These are phyloP conservation scores for Hypoxylon sp. DNA, from an alignment of 2,329 filamentous ascomycete species.

Conservation along the genomic window DNA sequence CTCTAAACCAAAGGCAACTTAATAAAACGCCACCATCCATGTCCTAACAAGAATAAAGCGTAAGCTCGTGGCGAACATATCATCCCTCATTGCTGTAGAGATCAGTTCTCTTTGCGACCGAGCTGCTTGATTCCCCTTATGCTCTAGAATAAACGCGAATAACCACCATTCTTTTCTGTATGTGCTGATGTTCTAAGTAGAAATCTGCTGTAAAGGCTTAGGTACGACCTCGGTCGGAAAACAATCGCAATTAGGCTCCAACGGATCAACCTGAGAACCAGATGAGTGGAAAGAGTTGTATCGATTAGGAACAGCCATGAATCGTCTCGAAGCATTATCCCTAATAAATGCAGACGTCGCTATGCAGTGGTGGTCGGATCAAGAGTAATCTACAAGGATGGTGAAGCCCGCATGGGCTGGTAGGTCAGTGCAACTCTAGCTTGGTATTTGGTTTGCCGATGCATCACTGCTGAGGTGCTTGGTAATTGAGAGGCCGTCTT, in stretches of 20 bases:
- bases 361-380: slow-evolving; percentile 53
- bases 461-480: slow-evolving; percentile 74
- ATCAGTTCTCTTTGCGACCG: slow-evolving; percentile 7
- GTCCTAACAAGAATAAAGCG: slow-evolving; percentile 29
- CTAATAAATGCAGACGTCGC: slow-evolving; percentile 54
- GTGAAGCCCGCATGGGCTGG: slow-evolving; percentile 22
- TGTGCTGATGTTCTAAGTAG: slow-evolving; percentile 30
- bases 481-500: slow-evolving; percentile 88
- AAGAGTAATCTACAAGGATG: slow-evolving; percentile 47
- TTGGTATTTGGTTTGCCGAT: slow-evolving; percentile 29
- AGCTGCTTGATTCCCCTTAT: slow-evolving; percentile 17
- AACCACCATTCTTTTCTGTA: slow-evolving; percentile 32
- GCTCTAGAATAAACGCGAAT: slow-evolving; percentile 32
- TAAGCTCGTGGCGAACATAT: slow-evolving; percentile 14
- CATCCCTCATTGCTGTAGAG: slow-evolving; percentile 20
- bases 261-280: slow-evolving; percentile 28
- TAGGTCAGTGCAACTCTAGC: slow-evolving; percentile 37
- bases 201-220: slow-evolving; percentile 32
- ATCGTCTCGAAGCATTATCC: slow-evolving; percentile 52
- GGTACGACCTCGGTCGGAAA: slow-evolving; percentile 11
- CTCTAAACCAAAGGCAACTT: slow-evolving; percentile 37
- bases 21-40: slow-evolving; percentile 22
- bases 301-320: slow-evolving; percentile 47
- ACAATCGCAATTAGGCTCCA: slow-evolving; percentile 13
- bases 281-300: slow-evolving; percentile 35